A percentile compares a stretch with the other conserved stretches of the same genome.
Conservation (phyloP, 768 basidiomycete species). For the Russula lepida region DNA sequence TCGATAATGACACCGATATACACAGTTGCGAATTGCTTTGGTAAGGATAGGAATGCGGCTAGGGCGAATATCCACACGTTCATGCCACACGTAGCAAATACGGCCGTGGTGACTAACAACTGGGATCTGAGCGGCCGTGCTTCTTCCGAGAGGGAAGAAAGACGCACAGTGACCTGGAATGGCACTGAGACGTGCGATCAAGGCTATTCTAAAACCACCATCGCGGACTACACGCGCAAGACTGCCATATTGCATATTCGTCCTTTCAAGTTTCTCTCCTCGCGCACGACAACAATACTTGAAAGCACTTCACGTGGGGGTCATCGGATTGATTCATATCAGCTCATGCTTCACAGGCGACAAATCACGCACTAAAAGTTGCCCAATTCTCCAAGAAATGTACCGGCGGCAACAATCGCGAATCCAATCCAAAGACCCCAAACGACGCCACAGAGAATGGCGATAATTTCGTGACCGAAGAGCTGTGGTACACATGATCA, state of each 20-base stretch:
- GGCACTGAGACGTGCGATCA: conserved; percentile 69
- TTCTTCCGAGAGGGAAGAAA: not conserved
- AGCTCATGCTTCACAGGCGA: not conserved
- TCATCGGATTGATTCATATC: not conserved
- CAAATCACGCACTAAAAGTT: conserved; percentile 64
- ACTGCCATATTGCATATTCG: conserved; percentile 39
- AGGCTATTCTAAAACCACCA: conserved; percentile 79
- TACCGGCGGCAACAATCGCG: conserved; percentile 76
- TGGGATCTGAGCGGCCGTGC: conserved; percentile 1
- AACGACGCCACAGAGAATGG: conserved; percentile 79
- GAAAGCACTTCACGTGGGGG: conserved; percentile 52
- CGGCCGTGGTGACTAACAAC: conserved; percentile 67
- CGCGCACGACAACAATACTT: conserved; percentile 68
- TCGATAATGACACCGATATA: conserved; percentile 82
- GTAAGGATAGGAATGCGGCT: conserved; percentile 75
- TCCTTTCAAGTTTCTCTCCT: conserved; percentile 55
- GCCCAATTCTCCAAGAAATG: conserved; percentile 78
- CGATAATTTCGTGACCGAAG: conserved; percentile 89
- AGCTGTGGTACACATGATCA: conserved; percentile 36
- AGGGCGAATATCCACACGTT: conserved; percentile 63
- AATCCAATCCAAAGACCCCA: conserved; percentile 88
- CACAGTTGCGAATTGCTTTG: conserved; percentile 88
- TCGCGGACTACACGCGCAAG: conserved; percentile 59
- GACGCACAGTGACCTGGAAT: conserved; percentile 79
- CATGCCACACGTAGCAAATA: conserved; percentile 89